phyloP scores from a whole-genome alignment of 1,284 basidiomycete genomes.

The Xerocomus nothofagi region DNA sequence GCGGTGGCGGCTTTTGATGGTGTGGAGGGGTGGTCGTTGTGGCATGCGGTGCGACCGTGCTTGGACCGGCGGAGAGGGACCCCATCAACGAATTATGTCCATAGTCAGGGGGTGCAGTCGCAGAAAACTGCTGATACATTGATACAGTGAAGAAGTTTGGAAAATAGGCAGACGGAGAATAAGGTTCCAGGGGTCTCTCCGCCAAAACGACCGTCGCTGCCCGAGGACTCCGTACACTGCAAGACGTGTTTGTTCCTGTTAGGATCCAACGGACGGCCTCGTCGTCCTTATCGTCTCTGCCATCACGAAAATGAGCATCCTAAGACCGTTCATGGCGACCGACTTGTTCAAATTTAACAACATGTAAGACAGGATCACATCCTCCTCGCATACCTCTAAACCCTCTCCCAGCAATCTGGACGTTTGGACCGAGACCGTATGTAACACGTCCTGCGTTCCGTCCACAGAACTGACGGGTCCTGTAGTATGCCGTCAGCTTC shows the following conservation, averaged over 20 bases:
- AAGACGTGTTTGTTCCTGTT: constrained; percentile 29
- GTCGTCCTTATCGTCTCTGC: neutral
- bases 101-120: constrained; percentile 37
- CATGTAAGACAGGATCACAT: constrained; percentile 48
- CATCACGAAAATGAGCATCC: constrained; percentile 62
- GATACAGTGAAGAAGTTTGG: constrained; percentile 21
- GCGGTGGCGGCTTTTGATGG: constrained; percentile 40
- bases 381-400: neutral
- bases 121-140: constrained; percentile 41
- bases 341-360: constrained; percentile 94
- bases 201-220: constrained; percentile 1
- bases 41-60: constrained; percentile 36
- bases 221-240: constrained; percentile 32
- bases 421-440: constrained; percentile 90
- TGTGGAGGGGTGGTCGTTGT: constrained; percentile 26
- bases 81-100: constrained; percentile 35
- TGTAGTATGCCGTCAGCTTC: constrained; percentile 80
- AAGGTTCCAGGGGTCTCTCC: constrained; percentile 34
- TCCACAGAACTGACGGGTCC: constrained; percentile 5
- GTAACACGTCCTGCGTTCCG: constrained; percentile 22
- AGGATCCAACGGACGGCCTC: constrained; percentile 20
- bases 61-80: constrained; percentile 34
- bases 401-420: constrained; percentile 74
- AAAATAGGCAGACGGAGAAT: constrained; percentile 29
- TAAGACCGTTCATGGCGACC: constrained; percentile 80